These are phyloP conservation scores for Solanum gandarillasii DNA, from an alignment of 257 asterid species.

Conservation along the genomic window DNA sequence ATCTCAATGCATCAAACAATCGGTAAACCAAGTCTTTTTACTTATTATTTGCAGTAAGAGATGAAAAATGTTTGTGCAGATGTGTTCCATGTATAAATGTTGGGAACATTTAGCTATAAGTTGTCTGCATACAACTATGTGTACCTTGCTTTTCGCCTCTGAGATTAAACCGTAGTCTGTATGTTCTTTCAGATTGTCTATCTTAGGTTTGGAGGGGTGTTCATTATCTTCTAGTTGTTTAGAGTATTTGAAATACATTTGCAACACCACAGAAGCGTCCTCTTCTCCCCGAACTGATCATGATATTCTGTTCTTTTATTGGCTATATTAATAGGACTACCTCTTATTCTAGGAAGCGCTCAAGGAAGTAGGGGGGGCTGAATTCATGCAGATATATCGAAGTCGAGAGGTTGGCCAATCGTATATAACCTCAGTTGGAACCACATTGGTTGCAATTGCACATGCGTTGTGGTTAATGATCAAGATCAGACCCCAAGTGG, in stretches of 20 bases:
- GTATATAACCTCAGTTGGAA: constrained; percentile 73
- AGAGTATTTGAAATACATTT: neutral
- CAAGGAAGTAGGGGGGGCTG: constrained; percentile 33
- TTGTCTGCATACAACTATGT: neutral
- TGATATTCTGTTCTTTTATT: neutral
- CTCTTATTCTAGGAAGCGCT: constrained; percentile 39
- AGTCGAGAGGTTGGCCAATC: constrained; percentile 97
- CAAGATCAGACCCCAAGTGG: constrained; percentile 93
- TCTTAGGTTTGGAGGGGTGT: neutral
- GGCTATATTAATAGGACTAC: constrained; percentile 2
- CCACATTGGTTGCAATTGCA: constrained; percentile 64
- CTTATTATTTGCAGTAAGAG: neutral
- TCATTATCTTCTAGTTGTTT: neutral
- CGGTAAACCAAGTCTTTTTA: neutral
- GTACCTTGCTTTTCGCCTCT: neutral
- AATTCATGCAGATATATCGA: constrained; percentile 71
- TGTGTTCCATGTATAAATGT: neutral
- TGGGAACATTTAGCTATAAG: neutral
- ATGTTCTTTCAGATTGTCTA: neutral
- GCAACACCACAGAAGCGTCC: neutral
- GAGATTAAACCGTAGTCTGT: neutral
- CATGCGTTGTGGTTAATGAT: constrained; percentile 90
- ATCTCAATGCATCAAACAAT: neutral
- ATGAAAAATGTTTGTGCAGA: neutral
- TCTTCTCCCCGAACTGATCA: neutral